phyloP scores from a whole-genome alignment of 768 basidiomycete species.

The Lentinula aciculospora region DNA sequence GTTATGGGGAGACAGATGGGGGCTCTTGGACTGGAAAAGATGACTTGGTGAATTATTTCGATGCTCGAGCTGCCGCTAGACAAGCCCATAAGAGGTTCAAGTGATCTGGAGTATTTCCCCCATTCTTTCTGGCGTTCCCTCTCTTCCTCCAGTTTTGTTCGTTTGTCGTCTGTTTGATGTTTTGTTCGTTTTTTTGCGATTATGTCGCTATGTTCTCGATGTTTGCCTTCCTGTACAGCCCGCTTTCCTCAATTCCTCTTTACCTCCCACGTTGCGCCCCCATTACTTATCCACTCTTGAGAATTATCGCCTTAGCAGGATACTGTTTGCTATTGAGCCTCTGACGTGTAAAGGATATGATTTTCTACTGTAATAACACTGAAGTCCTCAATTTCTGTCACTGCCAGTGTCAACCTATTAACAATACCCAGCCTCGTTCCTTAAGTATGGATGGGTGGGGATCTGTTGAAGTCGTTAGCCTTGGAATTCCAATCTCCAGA shows the following conservation, averaged over 20 bases:
- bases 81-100: neutral
- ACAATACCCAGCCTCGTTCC: too few relatives aligned
- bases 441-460: too few relatives aligned
- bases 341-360: too few relatives aligned
- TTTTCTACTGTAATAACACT: too few relatives aligned
- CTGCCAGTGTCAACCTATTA: too few relatives aligned
- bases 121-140: neutral
- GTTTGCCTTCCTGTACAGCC: neutral
- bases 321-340: too few relatives aligned
- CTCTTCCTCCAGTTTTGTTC: neutral
- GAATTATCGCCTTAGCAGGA: too few relatives aligned
- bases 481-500: too few relatives aligned
- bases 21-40: neutral
- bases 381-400: too few relatives aligned
- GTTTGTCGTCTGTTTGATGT: neutral
- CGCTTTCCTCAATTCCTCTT: neutral
- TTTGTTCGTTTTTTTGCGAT: neutral
- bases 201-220: neutral
- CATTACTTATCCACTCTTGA: too few relatives aligned
- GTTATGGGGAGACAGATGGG: neutral
- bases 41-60: neutral
- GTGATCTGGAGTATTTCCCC: neutral
- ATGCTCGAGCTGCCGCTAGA: neutral
- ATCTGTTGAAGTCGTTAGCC: too few relatives aligned
- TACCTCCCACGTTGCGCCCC: neutral